Evolutionary conservation across 2,329 filamentous ascomycete species (phyloP).

Genomic region (Penicillium sp.): DNA sequence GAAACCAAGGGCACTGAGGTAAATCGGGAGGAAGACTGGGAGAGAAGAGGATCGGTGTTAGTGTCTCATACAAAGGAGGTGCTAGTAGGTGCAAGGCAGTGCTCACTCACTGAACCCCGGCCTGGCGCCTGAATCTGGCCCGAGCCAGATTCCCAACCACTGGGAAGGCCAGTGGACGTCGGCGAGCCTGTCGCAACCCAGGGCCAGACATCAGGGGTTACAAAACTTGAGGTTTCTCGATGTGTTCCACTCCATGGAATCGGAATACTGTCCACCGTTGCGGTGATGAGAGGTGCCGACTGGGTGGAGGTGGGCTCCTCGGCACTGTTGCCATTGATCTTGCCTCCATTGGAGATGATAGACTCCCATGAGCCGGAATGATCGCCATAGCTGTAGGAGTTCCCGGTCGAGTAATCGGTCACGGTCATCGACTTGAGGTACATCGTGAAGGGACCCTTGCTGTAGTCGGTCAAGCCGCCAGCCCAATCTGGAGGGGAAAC

Average conservation of each 20-base stretch:
- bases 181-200: slow-evolving; percentile 64
- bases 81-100: slow-evolving; percentile 34
- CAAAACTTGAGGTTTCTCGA: slow-evolving; percentile 50
- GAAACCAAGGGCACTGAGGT: slow-evolving; percentile 54
- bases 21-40: slow-evolving; percentile 58
- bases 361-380: slow-evolving; percentile 77
- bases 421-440: slow-evolving; percentile 73
- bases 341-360: slow-evolving; percentile 78
- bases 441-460: slow-evolving; percentile 83
- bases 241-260: slow-evolving; percentile 66
- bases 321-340: slow-evolving; percentile 66
- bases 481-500: slow-evolving; percentile 67
- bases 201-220: slow-evolving; percentile 67
- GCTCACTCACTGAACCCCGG: slow-evolving; percentile 69
- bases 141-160: slow-evolving; percentile 75
- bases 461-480: slow-evolving; percentile 81
- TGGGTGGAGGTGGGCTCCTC: slow-evolving; percentile 47
- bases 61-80: slow-evolving; percentile 23
- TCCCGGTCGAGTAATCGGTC: slow-evolving; percentile 91
- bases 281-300: slow-evolving; percentile 65
- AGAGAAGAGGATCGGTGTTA: slow-evolving; percentile 30
- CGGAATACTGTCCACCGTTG: slow-evolving; percentile 63
- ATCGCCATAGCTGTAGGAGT: slow-evolving; percentile 79
- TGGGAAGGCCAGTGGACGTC: slow-evolving; percentile 62
- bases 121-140: slow-evolving; percentile 78